These are phyloP conservation scores for Candida anutae DNA, from an alignment of 1,139 yeast species.

Conservation along the genomic window DNA sequence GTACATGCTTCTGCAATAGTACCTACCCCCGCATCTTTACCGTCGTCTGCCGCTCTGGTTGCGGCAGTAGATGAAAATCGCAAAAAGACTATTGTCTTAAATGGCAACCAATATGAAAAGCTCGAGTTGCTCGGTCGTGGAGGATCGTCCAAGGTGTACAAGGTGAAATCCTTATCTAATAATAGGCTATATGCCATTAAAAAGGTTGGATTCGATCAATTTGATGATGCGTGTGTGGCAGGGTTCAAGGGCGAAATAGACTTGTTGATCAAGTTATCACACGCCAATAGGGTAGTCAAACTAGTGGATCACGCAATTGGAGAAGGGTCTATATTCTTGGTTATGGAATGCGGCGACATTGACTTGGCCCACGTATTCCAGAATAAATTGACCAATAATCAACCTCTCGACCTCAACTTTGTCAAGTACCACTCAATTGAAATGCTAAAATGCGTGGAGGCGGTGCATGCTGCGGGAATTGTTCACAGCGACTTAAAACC, in stretches of 20 bases:
- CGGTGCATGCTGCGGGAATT: conserved; percentile 81
- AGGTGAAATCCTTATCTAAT: conserved; percentile 50
- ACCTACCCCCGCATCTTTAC: too few relatives aligned
- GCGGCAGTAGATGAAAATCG: conserved; percentile 12
- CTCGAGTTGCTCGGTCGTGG: conserved; percentile 83
- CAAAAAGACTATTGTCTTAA: conserved; percentile 31
- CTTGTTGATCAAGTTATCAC: conserved; percentile 51
- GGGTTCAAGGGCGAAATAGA: conserved; percentile 91
- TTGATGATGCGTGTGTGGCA: conserved; percentile 62
- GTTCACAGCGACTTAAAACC: conserved; percentile 96
- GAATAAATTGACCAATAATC: conserved; percentile 32
- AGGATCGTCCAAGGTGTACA: conserved; percentile 89
- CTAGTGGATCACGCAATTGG: conserved; percentile 67
- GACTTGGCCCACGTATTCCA: conserved; percentile 81
- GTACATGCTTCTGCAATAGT: too few relatives aligned
- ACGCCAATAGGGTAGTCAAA: conserved; percentile 68
- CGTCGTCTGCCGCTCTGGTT: conserved; percentile 1
- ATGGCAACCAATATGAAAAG: conserved; percentile 62
- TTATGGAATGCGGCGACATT: conserved; percentile 95
- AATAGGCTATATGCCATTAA: conserved; percentile 71
- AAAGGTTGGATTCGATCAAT: conserved; percentile 72
- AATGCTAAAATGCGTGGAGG: conserved; percentile 73
- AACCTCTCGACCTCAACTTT: conserved; percentile 64
- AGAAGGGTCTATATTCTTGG: conserved; percentile 56
- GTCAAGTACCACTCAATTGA: conserved; percentile 78